Conservation (phyloP, 163 green algal genomes). For the Trebouxiophyceae sp. region DNA sequence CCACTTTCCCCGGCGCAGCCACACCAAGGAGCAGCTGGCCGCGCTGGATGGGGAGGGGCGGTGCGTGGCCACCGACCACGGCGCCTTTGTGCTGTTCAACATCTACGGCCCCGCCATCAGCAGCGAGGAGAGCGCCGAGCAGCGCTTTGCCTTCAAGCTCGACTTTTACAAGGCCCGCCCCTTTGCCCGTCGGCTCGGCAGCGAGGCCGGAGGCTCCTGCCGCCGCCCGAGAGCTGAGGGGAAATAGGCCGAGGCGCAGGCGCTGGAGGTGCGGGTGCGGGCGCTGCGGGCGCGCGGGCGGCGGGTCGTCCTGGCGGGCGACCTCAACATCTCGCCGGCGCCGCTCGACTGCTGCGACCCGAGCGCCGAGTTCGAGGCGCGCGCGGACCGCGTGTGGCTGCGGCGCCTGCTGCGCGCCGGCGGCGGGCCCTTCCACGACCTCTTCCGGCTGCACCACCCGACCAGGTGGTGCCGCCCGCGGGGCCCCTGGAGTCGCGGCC, state of each 20-base stretch:
- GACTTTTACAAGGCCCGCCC: constrained; percentile 46
- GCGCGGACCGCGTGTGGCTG: constrained; percentile 15
- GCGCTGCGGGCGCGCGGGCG: constrained; percentile 21
- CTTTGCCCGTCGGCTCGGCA: too few relatives aligned
- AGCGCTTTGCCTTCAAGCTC: constrained; percentile 56
- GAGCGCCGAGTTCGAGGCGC: constrained; percentile 9
- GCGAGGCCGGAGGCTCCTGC: too few relatives aligned
- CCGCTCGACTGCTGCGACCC: constrained; percentile 32
- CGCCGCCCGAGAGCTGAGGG: too few relatives aligned
- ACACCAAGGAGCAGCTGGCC: constrained; percentile 23
- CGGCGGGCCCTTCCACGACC: constrained; percentile 16
- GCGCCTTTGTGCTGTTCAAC: constrained; percentile 71
- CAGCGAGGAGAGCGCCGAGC: constrained; percentile 24
- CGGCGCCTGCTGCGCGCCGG: constrained; percentile 9
- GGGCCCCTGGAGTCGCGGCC: too few relatives aligned
- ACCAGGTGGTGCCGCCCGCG: constrained; percentile 7
- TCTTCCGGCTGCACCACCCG: constrained; percentile 26
- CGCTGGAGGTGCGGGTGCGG: constrained; percentile 41
- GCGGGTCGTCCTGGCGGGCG: constrained; percentile 57
- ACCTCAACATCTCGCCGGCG: constrained; percentile 67
- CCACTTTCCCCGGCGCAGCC: too few relatives aligned
- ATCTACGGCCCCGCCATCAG: constrained; percentile 73
- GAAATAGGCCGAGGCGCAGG: too few relatives aligned
- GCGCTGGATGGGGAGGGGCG: constrained; percentile 64
- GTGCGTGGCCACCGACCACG: constrained; percentile 63